Evolutionary conservation across 345 rosid genomes (phyloP).

Genomic region (Rhodomyrtus tomentosa): DNA sequence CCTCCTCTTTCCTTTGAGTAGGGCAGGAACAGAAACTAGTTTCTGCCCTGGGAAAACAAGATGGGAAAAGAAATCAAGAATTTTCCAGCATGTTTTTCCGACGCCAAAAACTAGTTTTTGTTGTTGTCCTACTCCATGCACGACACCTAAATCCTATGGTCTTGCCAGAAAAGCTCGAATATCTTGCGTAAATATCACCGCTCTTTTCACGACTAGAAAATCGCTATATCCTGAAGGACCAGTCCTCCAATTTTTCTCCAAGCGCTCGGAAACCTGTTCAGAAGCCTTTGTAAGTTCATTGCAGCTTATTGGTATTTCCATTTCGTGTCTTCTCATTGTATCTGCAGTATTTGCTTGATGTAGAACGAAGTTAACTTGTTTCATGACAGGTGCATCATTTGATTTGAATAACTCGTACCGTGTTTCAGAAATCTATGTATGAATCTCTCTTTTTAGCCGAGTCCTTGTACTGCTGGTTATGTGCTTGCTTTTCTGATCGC

Average conservation of each 20-base stretch:
- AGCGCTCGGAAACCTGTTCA: not conserved
- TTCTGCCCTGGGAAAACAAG: not conserved
- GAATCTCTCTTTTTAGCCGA: not conserved
- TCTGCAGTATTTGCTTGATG: not conserved
- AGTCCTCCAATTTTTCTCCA: not conserved
- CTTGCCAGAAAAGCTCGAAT: not conserved
- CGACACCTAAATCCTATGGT: not conserved
- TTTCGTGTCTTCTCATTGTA: not conserved
- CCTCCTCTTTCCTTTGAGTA: not conserved
- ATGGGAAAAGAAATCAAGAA: not conserved
- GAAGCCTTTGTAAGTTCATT: not conserved
- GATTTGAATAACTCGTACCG: not conserved
- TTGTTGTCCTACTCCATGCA: not conserved
- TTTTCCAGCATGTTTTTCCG: not conserved
- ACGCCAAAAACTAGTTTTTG: not conserved
- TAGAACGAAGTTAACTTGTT: not conserved
- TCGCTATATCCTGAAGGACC: not conserved
- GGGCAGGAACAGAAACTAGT: not conserved
- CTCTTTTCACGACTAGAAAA: not conserved
- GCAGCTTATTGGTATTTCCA: not conserved
- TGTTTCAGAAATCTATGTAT: not conserved
- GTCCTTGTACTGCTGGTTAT: not conserved
- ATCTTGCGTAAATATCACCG: accelerated
- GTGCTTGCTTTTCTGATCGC: not conserved
- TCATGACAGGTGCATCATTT: not conserved